Conservation (phyloP, 371 early-diverging fungal species). For the Circinella umbellata region DNA sequence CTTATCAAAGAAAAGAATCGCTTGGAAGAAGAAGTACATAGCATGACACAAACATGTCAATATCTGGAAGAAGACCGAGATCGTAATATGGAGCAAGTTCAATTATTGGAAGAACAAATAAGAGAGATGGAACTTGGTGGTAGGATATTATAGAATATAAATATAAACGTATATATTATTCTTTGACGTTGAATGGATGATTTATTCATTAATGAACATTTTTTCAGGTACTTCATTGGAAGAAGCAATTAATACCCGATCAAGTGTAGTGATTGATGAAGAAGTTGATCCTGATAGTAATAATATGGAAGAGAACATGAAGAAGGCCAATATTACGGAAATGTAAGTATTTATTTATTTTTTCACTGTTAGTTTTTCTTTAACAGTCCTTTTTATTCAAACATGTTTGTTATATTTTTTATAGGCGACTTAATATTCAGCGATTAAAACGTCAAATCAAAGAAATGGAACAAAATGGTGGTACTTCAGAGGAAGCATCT, state of each 20-base stretch:
- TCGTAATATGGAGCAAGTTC: constrained; percentile 78
- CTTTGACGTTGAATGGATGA: neutral
- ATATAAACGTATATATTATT: neutral
- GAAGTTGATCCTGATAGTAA: constrained; percentile 22
- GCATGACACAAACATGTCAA: constrained; percentile 63
- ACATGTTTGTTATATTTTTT: neutral
- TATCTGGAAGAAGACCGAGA: constrained; percentile 69
- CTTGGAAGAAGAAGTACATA: constrained; percentile 70
- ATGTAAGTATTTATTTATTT: constrained; percentile 33
- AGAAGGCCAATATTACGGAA: constrained; percentile 57
- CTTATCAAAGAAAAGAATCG: constrained; percentile 71
- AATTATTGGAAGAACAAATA: constrained; percentile 79
- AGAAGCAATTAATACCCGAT: constrained; percentile 35
- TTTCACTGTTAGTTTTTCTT: no score
- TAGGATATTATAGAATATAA: constrained; percentile 4
- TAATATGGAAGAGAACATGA: constrained; percentile 52
- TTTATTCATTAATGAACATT: neutral
- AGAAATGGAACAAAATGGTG: constrained; percentile 35
- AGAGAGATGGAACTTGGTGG: constrained; percentile 81
- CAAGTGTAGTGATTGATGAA: constrained; percentile 46
- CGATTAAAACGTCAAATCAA: constrained; percentile 46
- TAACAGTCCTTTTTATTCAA: neutral
- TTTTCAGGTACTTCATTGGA: constrained; percentile 31
- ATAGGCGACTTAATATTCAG: constrained; percentile 42
- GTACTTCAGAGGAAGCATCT: constrained; percentile 19